phyloP scores from a whole-genome alignment of 2,329 filamentous ascomycete genomes.

The Neophaeococcomyces aloes region DNA sequence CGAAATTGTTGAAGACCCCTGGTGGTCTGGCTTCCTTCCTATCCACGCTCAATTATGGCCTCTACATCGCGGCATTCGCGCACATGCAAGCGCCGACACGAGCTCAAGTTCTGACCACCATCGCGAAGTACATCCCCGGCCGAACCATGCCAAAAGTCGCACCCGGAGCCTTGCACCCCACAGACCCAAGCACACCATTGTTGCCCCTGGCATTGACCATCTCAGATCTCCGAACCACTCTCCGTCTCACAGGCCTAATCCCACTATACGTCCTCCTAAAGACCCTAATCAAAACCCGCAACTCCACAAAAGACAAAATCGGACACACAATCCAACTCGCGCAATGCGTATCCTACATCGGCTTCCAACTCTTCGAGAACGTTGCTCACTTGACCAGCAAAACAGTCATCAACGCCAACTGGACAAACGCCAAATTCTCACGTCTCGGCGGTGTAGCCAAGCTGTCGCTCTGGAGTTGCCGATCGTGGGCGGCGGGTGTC shows the following conservation, averaged over 20 bases:
- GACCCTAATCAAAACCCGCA: slow-evolving; percentile 37
- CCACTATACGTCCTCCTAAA: slow-evolving; percentile 73
- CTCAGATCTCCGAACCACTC: slow-evolving; percentile 44
- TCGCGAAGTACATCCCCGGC: slow-evolving; percentile 15
- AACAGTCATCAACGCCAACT: slow-evolving; percentile 48
- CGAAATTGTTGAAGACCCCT: slow-evolving; percentile 55
- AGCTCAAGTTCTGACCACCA: slow-evolving; percentile 14
- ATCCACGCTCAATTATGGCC: slow-evolving; percentile 57
- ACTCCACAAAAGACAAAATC: slow-evolving; percentile 29
- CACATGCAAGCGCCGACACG: slow-evolving; percentile 34
- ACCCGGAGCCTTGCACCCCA: slow-evolving; percentile 32
- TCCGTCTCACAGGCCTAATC: slow-evolving; percentile 53
- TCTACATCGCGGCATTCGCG: slow-evolving; percentile 52
- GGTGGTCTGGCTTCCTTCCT: slow-evolving; percentile 60
- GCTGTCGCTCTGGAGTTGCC: slow-evolving; percentile 61
- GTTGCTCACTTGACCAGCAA: slow-evolving; percentile 64
- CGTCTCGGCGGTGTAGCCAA: slow-evolving; percentile 46
- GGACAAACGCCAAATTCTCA: slow-evolving; percentile 35
- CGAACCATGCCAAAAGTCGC: slow-evolving; percentile 16
- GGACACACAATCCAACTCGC: slow-evolving; percentile 43
- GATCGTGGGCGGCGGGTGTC: slow-evolving; percentile 73
- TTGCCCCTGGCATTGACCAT: slow-evolving; percentile 42
- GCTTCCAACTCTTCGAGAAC: slow-evolving; percentile 77
- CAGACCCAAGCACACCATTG: slow-evolving; percentile 37
- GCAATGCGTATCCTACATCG: slow-evolving; percentile 54